phyloP scores from a whole-genome alignment of 23 red algal genomes.

The Gracilaria vermiculophylla region DNA sequence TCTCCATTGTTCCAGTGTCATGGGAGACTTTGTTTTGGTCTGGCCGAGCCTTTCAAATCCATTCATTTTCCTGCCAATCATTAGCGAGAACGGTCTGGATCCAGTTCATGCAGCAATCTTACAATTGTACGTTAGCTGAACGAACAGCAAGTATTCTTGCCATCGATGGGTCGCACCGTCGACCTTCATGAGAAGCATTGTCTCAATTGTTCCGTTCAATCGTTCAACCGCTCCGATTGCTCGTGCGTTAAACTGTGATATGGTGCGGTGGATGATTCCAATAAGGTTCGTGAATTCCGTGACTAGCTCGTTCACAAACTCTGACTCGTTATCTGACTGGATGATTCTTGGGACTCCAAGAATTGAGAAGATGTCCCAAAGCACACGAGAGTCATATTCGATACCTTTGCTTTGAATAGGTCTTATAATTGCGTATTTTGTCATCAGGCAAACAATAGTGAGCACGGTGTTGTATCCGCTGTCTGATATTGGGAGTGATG shows the following conservation, averaged over 20 bases:
- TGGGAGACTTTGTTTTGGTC: not conserved
- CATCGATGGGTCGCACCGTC: slow-evolving; percentile 6
- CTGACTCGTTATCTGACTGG: slow-evolving; percentile 10
- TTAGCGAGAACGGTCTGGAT: not conserved
- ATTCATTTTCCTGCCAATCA: not conserved
- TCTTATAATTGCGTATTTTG: not conserved
- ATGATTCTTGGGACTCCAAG: slow-evolving; percentile 2
- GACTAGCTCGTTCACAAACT: slow-evolving; percentile 10
- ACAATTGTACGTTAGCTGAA: slow-evolving; percentile 3
- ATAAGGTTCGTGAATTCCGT: not conserved
- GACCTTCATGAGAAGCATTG: slow-evolving; percentile 3
- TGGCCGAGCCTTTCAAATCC: not conserved
- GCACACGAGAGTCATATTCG: not conserved
- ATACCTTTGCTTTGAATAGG: not conserved
- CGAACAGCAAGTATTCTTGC: slow-evolving; percentile 8
- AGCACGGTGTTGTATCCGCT: not conserved
- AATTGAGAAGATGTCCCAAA: not conserved
- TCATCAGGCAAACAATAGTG: slow-evolving; percentile 2
- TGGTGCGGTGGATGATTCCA: not conserved
- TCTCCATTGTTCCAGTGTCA: not conserved
- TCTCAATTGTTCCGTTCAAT: not conserved
- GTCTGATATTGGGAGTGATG: not conserved
- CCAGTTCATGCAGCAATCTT: not conserved
- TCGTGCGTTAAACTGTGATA: not conserved
- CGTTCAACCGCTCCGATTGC: not conserved